A percentile compares a stretch with the other conserved stretches of the same genome.
Conservation (phyloP, 371 early-diverging fungal species). For the Mortierella sp. region DNA sequence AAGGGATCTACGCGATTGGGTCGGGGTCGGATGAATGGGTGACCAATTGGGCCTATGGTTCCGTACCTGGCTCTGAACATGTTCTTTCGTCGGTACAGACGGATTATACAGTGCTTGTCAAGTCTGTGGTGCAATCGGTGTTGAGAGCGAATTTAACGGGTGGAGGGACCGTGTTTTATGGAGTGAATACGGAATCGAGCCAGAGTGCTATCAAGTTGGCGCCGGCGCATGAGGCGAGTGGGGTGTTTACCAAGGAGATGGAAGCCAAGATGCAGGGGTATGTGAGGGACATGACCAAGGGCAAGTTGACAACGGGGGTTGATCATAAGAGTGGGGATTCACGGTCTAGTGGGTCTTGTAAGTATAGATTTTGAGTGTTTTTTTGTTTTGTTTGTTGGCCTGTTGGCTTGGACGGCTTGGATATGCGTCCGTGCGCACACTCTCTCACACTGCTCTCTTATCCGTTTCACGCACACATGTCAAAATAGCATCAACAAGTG, state of each 20-base stretch:
- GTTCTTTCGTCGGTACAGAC: conserved; percentile 49
- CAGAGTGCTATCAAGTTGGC: conserved; percentile 54
- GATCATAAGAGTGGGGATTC: conserved; percentile 55
- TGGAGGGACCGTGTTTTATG: conserved; percentile 37
- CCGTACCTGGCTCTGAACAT: conserved; percentile 51
- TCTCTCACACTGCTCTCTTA: background rate
- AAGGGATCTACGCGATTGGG: conserved; percentile 52
- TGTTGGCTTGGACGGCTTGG: background rate
- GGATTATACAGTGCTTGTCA: conserved; percentile 46
- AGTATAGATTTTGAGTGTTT: background rate
- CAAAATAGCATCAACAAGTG: conserved; percentile 30
- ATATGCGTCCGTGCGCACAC: background rate
- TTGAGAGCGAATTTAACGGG: conserved; percentile 43
- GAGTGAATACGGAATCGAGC: conserved; percentile 26
- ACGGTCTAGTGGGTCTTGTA: conserved; percentile 36
- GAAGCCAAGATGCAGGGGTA: conserved; percentile 46
- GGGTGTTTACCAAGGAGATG: conserved; percentile 43
- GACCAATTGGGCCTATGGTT: conserved; percentile 58
- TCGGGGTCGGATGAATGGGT: conserved; percentile 56
- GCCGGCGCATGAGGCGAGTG: conserved; percentile 45
- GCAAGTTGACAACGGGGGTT: conserved; percentile 48
- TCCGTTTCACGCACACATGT: background rate
- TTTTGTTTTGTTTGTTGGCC: background rate
- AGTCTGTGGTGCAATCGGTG: conserved; percentile 36
- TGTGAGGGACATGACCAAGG: conserved; percentile 42